Evolutionary conservation across 148 eudicot genomes (phyloP).

Genomic region (Bassia scoparia): DNA sequence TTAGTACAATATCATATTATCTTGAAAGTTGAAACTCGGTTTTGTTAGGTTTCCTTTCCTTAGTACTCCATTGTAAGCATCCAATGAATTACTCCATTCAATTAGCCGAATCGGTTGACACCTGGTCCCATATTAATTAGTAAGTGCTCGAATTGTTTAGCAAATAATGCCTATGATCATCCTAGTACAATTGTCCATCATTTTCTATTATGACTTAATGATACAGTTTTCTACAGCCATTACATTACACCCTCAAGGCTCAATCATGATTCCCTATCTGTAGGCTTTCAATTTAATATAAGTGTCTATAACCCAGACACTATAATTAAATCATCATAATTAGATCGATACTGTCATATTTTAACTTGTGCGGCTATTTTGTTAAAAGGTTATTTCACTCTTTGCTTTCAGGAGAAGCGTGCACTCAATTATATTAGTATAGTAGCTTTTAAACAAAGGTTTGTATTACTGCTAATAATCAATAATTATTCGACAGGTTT

Average conservation of each 20-base stretch:
- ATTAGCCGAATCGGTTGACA: conserved; percentile 6
- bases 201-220: conserved; percentile 29
- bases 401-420: conserved; percentile 29
- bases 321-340: conserved; percentile 20
- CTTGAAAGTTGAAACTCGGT: background rate
- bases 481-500: conserved; percentile 40
- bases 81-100: conserved; percentile 3
- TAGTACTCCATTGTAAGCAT: background rate
- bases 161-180: conserved; percentile 22
- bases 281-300: conserved; percentile 27
- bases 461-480: conserved; percentile 7
- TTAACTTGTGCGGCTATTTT: conserved; percentile 16
- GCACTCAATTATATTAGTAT: background rate
- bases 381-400: background rate
- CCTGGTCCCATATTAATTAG: conserved; percentile 19
- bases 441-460: conserved; percentile 5
- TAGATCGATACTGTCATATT: conserved; percentile 1
- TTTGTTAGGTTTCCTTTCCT: background rate
- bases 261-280: conserved; percentile 25
- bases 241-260: conserved; percentile 19
- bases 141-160: conserved; percentile 17
- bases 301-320: conserved; percentile 15
- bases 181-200: conserved; percentile 24
- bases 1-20: conserved; percentile 2
- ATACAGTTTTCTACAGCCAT: conserved; percentile 20